Evolutionary conservation across 495 filamentous ascomycete species (phyloP), one percentile per base, ranked within the genome.

Genomic region (Hypoxylon intermedium): DNA sequence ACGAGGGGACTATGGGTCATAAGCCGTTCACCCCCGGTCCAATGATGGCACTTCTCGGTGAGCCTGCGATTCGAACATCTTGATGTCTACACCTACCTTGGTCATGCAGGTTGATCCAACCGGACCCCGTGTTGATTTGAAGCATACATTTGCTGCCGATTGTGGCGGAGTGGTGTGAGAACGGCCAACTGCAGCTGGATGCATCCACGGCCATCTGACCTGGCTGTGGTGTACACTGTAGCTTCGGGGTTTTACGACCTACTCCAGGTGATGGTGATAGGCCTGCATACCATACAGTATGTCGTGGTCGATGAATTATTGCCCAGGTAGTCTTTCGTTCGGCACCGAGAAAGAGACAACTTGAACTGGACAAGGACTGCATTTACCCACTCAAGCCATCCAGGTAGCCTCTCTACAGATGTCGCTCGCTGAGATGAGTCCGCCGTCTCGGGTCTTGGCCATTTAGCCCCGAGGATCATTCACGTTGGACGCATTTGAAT

Each of bases 21-120:
- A 54, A 40, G 13, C 36, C 5, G 30, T 26, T 48, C 53, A 41
- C 11, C n/a, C 41, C 15, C 12, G 48, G 42, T 15, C 20, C 23
- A 52, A 49, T 48, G 13, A 36, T 49, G 19, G 20, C 43, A 20
- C 33, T 42, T 36, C 42, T 51, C 33, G 52, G 59, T 45, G 52
- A 46, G 19, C 16, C 52, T 31, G 51, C 13, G 21, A 11, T 34
- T 59, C 31, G 36, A 37, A 33, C 33, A 43, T 46, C 38, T 40
- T 62, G 51, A 52, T 62, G 52, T 37, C 24, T n/a, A n/a, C n/a
- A n/a, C n/a, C 52, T 46, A 36, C 20, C 23, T 43, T 46, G 28
- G 15, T 18, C 33, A 43, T 49, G 48, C 23, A 59, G 41, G 26
- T 13, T 18, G 15, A 47, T 55, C 23, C 23, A 20, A 15, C 33